Evolutionary conservation across 306 rosid genomes (phyloP), one percentile per base, ranked within the genome.

Genomic region (Fragaria vesca): DNA sequence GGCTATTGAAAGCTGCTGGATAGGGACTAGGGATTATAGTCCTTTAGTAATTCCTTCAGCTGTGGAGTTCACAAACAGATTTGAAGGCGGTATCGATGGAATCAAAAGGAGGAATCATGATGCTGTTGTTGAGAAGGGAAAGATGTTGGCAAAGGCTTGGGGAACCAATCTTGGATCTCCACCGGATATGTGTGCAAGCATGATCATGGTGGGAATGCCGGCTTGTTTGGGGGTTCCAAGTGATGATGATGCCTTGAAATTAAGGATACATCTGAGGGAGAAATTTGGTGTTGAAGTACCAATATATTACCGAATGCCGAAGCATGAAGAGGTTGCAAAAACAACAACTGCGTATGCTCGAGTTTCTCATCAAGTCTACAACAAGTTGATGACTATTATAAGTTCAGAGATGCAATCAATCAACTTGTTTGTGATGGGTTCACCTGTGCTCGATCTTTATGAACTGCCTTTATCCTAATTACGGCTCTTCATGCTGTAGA

Each of bases 1-100:
- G 83, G 86, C 96, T 43, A 69, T 77, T 60, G 98, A 94, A 84
- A 90, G 96, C 83, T 83, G 93, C 81, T 94, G 96, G 96, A 83
- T 91, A 85, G 98, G 98, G 68, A 94, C 98, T 0, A 87, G 97
- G 76, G 98, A 94, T 76, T 94, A 94, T 50, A 94, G 96, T 83
- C 69, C 98, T n/a, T 91, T 94, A 83, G 98, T 94, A 58, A 88
- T 94, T 78, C 96, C 96, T 17, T 78, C 78, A 0, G 97, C 47
- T 75, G 42, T 91, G 80, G 94, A 93, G 15, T 93, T 91, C 55
- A 79, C 89, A 4, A 83, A 84, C 57, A 80, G 96, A 81, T 93
- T 93, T 38, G 92, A 93, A 82, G 91, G 86, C 0, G 93, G 97
- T 4, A 85, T 89, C 72, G 87, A 88, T 55, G 97, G 98, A 75